Evolutionary conservation across 345 rosid species (phyloP), one percentile per base, ranked within the genome.

Genomic region (Trapa incisa): DNA sequence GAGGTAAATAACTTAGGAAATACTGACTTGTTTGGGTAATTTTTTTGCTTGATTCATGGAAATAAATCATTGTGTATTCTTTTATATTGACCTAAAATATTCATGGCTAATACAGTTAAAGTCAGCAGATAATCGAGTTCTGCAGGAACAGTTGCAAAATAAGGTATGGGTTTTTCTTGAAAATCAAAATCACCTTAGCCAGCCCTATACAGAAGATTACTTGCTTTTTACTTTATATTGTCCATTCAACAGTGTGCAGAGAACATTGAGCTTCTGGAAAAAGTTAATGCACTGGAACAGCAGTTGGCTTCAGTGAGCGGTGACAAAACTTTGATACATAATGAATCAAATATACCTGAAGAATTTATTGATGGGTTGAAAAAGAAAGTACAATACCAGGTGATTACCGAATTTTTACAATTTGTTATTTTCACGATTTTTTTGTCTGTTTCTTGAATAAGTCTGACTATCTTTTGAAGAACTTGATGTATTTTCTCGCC

Each of bases 41-140:
- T 37, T 69, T 61, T 57, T 57, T 47, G 43, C 43, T 32, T 65
- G 61, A 32, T 22, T 58, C 50, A 65, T 65, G 67, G 37, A 45
- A 22, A 32, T 39, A 38, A 7, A 13, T 22, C 42, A 22, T 10
- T 2, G 53, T 17, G 9, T 42, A 22, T 65, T 37, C 8, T 17
- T n/a, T 52, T 17, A 54, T 22, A 29, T 15, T 22, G 47, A 32
- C 37, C 33, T 16, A 13, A 67, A 67, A 6, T 32, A 54, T 36
- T 42, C 12, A 10, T 52, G 4, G 65, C 66, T 75, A 65, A 61
- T 77, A 78, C 89, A 95, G 99, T 78, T 95, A 70, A 95, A 87
- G 82, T 75, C 97, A 68, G 99, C 99, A 45, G 99, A 95, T 75
- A 95, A 95, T 73, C 94, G 97, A 66, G 81, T 95, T 75, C 95